These are phyloP conservation scores for Beauveria bassiana DNA, from an alignment of 2,329 filamentous ascomycete genomes.

Conservation along the genomic window DNA sequence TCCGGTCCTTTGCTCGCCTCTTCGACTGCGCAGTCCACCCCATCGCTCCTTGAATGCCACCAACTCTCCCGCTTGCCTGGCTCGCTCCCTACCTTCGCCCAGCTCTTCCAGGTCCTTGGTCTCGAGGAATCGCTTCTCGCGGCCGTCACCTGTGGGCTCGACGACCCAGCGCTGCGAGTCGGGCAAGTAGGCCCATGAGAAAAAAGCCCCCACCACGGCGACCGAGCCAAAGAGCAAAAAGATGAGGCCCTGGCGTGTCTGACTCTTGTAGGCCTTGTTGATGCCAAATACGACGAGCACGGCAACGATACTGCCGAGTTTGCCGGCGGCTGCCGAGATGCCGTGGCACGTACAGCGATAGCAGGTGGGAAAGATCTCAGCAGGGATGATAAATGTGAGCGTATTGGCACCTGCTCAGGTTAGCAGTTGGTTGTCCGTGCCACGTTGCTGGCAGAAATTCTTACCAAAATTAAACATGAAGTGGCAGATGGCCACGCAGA, in stretches of 20 bases:
- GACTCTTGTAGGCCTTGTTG: constrained; percentile 34
- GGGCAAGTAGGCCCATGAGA: constrained; percentile 45
- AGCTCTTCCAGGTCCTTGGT: constrained; percentile 43
- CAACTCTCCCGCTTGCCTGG: constrained; percentile 35
- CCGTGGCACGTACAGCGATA: constrained; percentile 57
- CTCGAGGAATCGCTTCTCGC: constrained; percentile 31
- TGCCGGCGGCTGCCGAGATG: constrained; percentile 53
- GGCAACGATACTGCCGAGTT: constrained; percentile 48
- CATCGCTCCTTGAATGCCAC: constrained; percentile 37
- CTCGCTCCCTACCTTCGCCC: constrained; percentile 39
- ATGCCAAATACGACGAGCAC: constrained; percentile 43
- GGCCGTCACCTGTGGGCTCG: constrained; percentile 19
- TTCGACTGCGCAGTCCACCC: constrained; percentile 26
- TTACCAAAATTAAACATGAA: constrained; percentile 49
- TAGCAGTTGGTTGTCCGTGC: not conserved
- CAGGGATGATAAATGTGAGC: constrained; percentile 56
- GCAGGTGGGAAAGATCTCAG: constrained; percentile 56
- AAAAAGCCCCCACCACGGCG: constrained; percentile 40
- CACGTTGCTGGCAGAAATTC: constrained; percentile 10
- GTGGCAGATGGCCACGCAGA: constrained; percentile 44
- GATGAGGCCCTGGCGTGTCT: constrained; percentile 39
- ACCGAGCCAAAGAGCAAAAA: constrained; percentile 44
- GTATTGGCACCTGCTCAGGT: constrained; percentile 44
- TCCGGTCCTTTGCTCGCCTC: not conserved
- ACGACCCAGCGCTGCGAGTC: constrained; percentile 35